Evolutionary conservation across 768 basidiomycete genomes (phyloP).

Genomic region (Lactarius hengduanensis): DNA sequence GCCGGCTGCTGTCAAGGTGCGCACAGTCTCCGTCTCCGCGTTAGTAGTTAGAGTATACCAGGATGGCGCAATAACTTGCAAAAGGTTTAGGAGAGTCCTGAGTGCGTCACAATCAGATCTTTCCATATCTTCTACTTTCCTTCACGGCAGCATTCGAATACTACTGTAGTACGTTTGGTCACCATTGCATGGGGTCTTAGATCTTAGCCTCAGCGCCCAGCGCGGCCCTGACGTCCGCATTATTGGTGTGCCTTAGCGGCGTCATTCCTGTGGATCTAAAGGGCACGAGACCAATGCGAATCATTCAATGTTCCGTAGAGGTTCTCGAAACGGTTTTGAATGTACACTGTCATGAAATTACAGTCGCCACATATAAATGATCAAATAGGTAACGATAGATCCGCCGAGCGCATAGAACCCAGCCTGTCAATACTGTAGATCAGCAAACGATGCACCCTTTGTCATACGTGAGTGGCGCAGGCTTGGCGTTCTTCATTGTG

Average conservation of each 20-base stretch:
- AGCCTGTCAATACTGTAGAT: background rate
- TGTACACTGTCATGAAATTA: background rate
- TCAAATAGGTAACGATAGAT: constrained; percentile 1
- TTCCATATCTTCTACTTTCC: background rate
- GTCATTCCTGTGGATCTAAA: background rate
- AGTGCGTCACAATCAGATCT: background rate
- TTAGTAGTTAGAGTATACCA: background rate
- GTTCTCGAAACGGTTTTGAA: background rate
- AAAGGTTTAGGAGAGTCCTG: background rate
- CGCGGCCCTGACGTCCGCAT: background rate
- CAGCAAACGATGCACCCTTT: constrained; percentile 20
- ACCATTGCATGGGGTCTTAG: background rate
- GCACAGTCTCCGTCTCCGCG: background rate
- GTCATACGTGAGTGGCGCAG: constrained; percentile 1
- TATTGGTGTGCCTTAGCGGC: background rate
- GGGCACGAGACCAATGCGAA: background rate
- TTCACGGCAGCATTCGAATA: background rate
- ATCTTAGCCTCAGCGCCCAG: background rate
- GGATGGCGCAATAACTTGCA: background rate
- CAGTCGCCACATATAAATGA: background rate
- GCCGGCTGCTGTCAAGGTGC: background rate
- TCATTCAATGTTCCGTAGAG: background rate
- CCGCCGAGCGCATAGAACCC: background rate
- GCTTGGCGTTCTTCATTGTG: background rate
- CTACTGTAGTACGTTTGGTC: background rate